These are phyloP conservation scores for Ophiocordyceps polyrhachis-furcata DNA, from an alignment of 2,329 filamentous ascomycete genomes.

Conservation along the genomic window DNA sequence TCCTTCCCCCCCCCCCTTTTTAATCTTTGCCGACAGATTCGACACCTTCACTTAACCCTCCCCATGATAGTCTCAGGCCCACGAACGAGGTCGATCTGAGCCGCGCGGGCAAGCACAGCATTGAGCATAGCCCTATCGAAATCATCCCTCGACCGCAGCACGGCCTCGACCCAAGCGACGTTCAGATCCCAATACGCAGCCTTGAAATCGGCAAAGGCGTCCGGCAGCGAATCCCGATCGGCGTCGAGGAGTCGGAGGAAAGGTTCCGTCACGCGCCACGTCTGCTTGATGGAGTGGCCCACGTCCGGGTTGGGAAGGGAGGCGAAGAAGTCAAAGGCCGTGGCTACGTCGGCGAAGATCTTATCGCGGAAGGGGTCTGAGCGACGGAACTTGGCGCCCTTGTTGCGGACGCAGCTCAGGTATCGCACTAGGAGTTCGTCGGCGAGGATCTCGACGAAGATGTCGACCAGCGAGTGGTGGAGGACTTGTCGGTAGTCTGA, in stretches of 20 bases:
- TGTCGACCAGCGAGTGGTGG: conserved; percentile 73
- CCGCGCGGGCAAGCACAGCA: conserved; percentile 72
- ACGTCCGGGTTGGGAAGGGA: conserved; percentile 51
- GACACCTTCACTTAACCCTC: conserved; percentile 79
- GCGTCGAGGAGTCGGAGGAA: conserved; percentile 66
- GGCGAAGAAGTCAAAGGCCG: conserved; percentile 78
- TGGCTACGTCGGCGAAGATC: conserved; percentile 80
- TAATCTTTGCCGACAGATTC: too few species aligned
- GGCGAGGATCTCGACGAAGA: conserved; percentile 82
- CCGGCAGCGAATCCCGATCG: conserved; percentile 53
- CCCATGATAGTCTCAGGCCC: conserved; percentile 89
- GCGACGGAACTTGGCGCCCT: conserved; percentile 72
- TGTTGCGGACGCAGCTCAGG: conserved; percentile 70
- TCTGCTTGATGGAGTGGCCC: conserved; percentile 60
- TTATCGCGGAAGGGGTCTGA: conserved; percentile 80
- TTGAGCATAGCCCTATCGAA: conserved; percentile 85
- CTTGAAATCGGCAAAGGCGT: conserved; percentile 74
- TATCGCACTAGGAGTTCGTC: conserved; percentile 83
- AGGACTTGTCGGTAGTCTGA: conserved; percentile 69
- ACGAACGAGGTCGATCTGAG: conserved; percentile 62
- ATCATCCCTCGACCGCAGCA: conserved; percentile 72
- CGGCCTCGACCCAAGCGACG: conserved; percentile 88
- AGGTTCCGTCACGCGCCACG: conserved; percentile 78
- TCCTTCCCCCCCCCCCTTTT: too few species aligned
- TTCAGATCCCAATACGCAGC: conserved; percentile 80